phyloP scores from a whole-genome alignment of 371 early-diverging fungal genomes.

The Actinomortierella ambigua region DNA sequence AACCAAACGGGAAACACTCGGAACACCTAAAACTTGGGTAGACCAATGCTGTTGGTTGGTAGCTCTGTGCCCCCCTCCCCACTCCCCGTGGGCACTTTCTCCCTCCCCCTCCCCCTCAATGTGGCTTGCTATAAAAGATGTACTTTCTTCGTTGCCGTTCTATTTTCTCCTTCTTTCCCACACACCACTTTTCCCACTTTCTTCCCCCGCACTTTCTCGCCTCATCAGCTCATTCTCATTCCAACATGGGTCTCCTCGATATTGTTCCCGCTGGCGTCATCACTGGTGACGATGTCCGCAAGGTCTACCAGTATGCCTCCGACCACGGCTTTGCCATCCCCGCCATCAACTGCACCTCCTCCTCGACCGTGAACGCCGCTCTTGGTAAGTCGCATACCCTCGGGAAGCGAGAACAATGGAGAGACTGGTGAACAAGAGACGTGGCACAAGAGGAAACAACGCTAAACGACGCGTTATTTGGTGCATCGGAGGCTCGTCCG shows the following conservation, averaged over 20 bases:
- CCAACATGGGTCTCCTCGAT: constrained; percentile 74
- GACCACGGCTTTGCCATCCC: constrained; percentile 89
- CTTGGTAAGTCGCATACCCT: constrained; percentile 49
- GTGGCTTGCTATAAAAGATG: constrained; percentile 3
- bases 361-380: constrained; percentile 88
- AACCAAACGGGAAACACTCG: no score
- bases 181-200: constrained; percentile 4
- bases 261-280: constrained; percentile 90
- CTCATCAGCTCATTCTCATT: constrained; percentile 7
- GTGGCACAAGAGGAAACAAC: no score
- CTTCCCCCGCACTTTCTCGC: background rate
- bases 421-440: no score
- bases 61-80: no score
- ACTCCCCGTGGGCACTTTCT: no score
- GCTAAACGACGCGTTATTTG: no score
- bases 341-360: constrained; percentile 92
- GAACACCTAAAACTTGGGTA: no score
- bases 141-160: constrained; percentile 5
- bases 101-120: no score
- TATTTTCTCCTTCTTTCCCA: constrained; percentile 18
- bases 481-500: no score
- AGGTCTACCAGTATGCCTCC: constrained; percentile 84
- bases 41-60: no score
- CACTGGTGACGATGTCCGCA: constrained; percentile 86
- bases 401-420: no score